Conservation (phyloP, 345 rosid species). For the Capsella bursapastoris region DNA sequence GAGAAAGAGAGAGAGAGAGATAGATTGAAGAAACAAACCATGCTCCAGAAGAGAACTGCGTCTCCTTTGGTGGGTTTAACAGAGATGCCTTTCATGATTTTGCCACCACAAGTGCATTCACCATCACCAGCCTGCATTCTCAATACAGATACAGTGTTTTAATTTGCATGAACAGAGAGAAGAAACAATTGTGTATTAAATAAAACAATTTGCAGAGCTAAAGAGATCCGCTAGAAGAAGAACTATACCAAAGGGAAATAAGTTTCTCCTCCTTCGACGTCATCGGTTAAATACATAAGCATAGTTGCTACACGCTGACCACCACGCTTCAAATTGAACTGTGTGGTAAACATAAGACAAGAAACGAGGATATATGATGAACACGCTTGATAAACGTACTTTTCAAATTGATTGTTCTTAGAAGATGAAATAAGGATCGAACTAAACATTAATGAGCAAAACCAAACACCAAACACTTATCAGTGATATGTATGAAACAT, state of each 20-base stretch:
- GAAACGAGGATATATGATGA: slow-evolving; percentile 4
- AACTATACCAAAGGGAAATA: slow-evolving; percentile 85
- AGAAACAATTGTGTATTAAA: not conserved
- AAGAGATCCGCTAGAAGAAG: not conserved
- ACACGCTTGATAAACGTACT: not conserved
- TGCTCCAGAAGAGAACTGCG: slow-evolving; percentile 98
- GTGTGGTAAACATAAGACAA: slow-evolving; percentile 18
- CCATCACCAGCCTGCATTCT: slow-evolving; percentile 81
- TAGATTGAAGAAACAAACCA: slow-evolving; percentile 62
- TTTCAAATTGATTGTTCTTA: not conserved
- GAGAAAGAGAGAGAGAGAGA: not conserved
- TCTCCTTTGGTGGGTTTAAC: slow-evolving; percentile 91
- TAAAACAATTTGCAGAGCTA: slow-evolving; percentile 2
- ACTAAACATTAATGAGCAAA: not conserved
- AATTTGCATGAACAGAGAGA: slow-evolving; percentile 6
- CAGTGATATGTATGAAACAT: not conserved
- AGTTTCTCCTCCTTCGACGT: slow-evolving; percentile 97
- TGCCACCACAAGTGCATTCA: slow-evolving; percentile 88
- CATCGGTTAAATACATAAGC: slow-evolving; percentile 90
- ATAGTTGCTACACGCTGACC: slow-evolving; percentile 94
- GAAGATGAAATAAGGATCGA: not conserved
- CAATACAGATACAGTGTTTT: slow-evolving; percentile 3
- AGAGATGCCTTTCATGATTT: slow-evolving; percentile 70
- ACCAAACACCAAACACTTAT: slow-evolving; percentile 1
- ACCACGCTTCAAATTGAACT: slow-evolving; percentile 91